These are phyloP conservation scores for Geotrichum ghanense DNA, from an alignment of 805 yeast genomes.

Conservation along the genomic window DNA sequence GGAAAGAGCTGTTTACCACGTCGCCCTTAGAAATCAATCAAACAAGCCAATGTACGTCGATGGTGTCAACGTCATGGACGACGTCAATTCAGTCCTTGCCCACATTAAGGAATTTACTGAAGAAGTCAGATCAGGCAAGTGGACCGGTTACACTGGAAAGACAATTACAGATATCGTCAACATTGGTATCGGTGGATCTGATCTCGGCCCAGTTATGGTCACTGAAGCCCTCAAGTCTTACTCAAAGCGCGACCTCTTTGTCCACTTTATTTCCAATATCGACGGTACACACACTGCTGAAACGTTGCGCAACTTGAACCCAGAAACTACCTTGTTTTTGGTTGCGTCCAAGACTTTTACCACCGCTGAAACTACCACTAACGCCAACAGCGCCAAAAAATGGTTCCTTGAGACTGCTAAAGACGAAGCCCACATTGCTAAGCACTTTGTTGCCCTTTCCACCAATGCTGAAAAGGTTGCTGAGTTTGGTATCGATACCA, in stretches of 20 bases:
- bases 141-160: slow-evolving; percentile 98
- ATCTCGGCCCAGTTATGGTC: slow-evolving; percentile 98
- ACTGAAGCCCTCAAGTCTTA: slow-evolving; percentile 95
- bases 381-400: slow-evolving; percentile 87
- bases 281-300: slow-evolving; percentile 92
- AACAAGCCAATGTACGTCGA: slow-evolving; percentile 78
- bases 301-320: slow-evolving; percentile 60
- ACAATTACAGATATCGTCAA: slow-evolving; percentile 87
- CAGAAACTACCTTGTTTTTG: slow-evolving; percentile 79
- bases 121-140: slow-evolving; percentile 78
- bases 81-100: slow-evolving; percentile 79
- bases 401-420: slow-evolving; percentile 80
- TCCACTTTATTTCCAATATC: slow-evolving; percentile 93
- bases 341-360: slow-evolving; percentile 97
- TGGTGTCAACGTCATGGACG: slow-evolving; percentile 80
- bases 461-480: slow-evolving; percentile 87
- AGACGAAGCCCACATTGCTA: slow-evolving; percentile 67
- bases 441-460: slow-evolving; percentile 94
- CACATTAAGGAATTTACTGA: slow-evolving; percentile 97
- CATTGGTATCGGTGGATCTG: slow-evolving; percentile 98
- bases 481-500: slow-evolving; percentile 94
- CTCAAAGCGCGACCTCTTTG: slow-evolving; percentile 54
- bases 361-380: slow-evolving; percentile 95
- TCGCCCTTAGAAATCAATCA: slow-evolving; percentile 90
- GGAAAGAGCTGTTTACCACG: slow-evolving; percentile 87